A percentile compares a stretch with the other conserved stretches of the same genome.
phyloP scores from a whole-genome alignment of 768 basidiomycete genomes.

The Mycena sanguinolenta region DNA sequence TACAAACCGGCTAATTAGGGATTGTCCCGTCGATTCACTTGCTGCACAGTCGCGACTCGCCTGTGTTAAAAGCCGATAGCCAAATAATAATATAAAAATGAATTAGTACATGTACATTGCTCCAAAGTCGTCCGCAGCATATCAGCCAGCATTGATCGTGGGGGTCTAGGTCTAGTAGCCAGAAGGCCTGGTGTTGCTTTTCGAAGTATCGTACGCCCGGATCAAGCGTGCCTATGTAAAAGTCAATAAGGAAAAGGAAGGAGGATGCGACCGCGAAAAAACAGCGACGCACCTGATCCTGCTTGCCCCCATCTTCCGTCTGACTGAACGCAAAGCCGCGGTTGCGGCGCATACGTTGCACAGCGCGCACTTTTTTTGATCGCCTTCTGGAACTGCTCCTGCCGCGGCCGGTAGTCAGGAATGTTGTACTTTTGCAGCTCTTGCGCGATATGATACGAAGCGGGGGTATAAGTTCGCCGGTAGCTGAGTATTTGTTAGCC shows the following conservation, averaged over 20 bases:
- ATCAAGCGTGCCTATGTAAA: slow-evolving; percentile 12
- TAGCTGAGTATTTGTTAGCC: slow-evolving; percentile 66
- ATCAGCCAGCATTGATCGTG: background rate
- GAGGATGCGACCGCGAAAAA: background rate
- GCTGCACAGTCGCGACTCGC: no score
- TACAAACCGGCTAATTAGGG: no score
- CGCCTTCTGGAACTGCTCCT: slow-evolving; percentile 99
- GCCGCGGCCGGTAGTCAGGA: slow-evolving; percentile 95
- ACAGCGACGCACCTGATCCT: slow-evolving; percentile 82
- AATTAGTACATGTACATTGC: slow-evolving; percentile 35
- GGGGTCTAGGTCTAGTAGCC: slow-evolving; percentile 66
- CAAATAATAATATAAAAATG: slow-evolving; percentile 31
- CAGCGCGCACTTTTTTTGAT: slow-evolving; percentile 99
- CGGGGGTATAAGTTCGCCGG: slow-evolving; percentile 88
- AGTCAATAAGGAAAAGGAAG: background rate
- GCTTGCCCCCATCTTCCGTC: slow-evolving; percentile 86
- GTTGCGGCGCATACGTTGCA: slow-evolving; percentile 95
- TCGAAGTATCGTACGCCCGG: slow-evolving; percentile 77
- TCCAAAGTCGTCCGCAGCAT: slow-evolving; percentile 8
- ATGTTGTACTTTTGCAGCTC: slow-evolving; percentile 99
- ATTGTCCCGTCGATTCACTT: no score
- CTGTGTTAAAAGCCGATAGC: no score
- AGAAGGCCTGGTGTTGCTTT: slow-evolving; percentile 76
- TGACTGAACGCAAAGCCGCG: slow-evolving; percentile 99
- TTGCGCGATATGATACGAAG: slow-evolving; percentile 98